Evolutionary conservation across 176 grass and related monocot genomes (phyloP), one percentile per base, ranked within the genome.

Genomic region (Tillandsia leiboldiana): DNA sequence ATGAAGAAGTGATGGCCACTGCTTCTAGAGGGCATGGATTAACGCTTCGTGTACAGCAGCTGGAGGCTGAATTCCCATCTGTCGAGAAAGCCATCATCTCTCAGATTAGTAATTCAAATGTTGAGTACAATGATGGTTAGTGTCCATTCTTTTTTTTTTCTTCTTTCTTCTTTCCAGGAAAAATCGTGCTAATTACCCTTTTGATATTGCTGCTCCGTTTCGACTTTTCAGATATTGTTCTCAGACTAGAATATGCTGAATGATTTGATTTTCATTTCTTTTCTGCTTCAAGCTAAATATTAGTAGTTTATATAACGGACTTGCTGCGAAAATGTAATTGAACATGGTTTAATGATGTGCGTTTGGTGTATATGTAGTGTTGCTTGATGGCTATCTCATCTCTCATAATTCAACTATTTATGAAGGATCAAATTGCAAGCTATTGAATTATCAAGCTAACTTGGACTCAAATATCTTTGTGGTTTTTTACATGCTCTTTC

Each of bases 51-150:
- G 72, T 99, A 66, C 84, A 85, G 56, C 94, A 99, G 69, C 82
- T 99, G 26, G 90, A 99, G 72, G 87, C 87, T 48, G 94, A 97
- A 56, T 92, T 97, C 68, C 86, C 93, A 54, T 87, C 86, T 67
- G 67, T 83, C 23, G 89, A 97, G 62, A 90, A 83, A 71, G 83
- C 89, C 47, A 77, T 97, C 29, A 80, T 89, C 75, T 81, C 79
- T 11, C 86, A 87, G 65, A 85, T 48, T 10, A 81, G 76, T 65
- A 76, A 83, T 71, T 87, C 82, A 70, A 90, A 75, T 77, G 86
- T 83, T 51, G 51, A 79, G 28, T 73, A 87, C 74, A 91, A 87
- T 79, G 81, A 92, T 50, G 93, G 89, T 97, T 71, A 66, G 77
- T 71, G 12, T 12, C 8, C 51, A 72, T 61, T 1, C 3, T 74